Conservation (phyloP, 1,284 basidiomycete genomes). For the Puccinia polysora region DNA sequence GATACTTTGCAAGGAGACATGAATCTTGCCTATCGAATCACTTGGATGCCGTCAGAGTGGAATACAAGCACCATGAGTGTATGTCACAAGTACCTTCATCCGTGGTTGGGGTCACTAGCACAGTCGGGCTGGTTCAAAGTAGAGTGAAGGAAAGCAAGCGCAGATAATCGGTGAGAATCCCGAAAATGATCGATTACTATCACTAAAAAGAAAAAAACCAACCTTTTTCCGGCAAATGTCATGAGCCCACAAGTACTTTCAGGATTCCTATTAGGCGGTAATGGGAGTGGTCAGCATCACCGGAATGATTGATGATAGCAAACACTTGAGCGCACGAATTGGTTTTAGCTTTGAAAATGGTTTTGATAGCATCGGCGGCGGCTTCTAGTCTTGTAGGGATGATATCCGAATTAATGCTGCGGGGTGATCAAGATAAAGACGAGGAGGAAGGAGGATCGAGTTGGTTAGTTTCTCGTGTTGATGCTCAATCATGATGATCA, state of each 20-base stretch:
- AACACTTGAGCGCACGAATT: conserved; percentile 54
- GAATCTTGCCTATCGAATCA: conserved; percentile 21
- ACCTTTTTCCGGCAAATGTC: conserved; percentile 96
- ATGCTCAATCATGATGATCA: not conserved
- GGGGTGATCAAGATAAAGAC: conserved; percentile 26
- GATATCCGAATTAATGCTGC: not conserved
- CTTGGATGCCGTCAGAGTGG: not conserved
- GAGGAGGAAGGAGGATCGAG: not conserved
- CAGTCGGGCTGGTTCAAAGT: conserved; percentile 16
- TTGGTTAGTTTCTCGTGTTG: not conserved
- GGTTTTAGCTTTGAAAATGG: conserved; percentile 87
- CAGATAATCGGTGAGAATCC: not conserved
- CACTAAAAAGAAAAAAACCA: conserved; percentile 51
- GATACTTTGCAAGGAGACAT: conserved; percentile 35
- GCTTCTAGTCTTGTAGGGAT: conserved; percentile 63
- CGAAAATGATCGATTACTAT: conserved; percentile 20
- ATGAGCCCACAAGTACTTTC: conserved; percentile 96
- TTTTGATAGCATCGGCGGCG: conserved; percentile 84
- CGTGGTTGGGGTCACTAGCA: conserved; percentile 53
- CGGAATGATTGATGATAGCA: not conserved
- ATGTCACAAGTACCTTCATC: conserved; percentile 65
- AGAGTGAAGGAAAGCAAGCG: not conserved
- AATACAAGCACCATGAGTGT: conserved; percentile 57
- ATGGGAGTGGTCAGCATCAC: not conserved
- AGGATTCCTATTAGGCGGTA: conserved; percentile 64